Evolutionary conservation across 2,329 filamentous ascomycete species (phyloP), one percentile per base, ranked within the genome.

Genomic region (Fusarium coicis): DNA sequence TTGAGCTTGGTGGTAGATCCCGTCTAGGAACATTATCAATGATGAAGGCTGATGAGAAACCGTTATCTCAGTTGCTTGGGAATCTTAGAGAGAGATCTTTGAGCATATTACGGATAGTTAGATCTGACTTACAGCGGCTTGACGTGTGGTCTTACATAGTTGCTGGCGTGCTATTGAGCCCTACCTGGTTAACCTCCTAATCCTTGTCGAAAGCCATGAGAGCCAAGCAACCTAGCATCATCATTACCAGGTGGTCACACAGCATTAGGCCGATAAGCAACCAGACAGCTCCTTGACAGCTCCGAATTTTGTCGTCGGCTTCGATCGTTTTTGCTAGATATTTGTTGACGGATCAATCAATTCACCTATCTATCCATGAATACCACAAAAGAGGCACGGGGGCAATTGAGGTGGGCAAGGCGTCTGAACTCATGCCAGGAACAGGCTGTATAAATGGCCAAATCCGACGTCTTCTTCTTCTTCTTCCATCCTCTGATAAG

Each of bases 111-210:
- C 30, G 30, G 30, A 30, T 30, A 32, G 32, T 28, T 47, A 50
- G 43, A 73, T 70, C 39, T 49, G 36, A 55, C 50, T 52, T 52
- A 47, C 40, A 60, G 46, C 36, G 54, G 46, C 46, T 56, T 73
- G 52, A 57, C 56, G 54, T 71, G 56, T 66, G 50, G 67, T 37
- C 59, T 63, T 42, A 26, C 26, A 26, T 26, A 21, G 50, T 59
- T 72, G 34, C 64, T 72, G 68, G 56, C 68, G 68, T 71, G 58
- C 68, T 64, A 36, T 52, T 34, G 63, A 65, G 40, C 68, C 63
- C 52, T 66, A 49, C 59, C 52, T 66, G 44, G 47, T n/a, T 53
- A 28, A 72, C 28, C 44, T 28, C 26, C 18, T 18, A 50, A 32
- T 16, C 63, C 53, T 37, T 34, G 69, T 39, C 19, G 37, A 52